Evolutionary conservation across 148 eudicot genomes (phyloP), one percentile per base, ranked within the genome.

Genomic region (Diospyros kaki): DNA sequence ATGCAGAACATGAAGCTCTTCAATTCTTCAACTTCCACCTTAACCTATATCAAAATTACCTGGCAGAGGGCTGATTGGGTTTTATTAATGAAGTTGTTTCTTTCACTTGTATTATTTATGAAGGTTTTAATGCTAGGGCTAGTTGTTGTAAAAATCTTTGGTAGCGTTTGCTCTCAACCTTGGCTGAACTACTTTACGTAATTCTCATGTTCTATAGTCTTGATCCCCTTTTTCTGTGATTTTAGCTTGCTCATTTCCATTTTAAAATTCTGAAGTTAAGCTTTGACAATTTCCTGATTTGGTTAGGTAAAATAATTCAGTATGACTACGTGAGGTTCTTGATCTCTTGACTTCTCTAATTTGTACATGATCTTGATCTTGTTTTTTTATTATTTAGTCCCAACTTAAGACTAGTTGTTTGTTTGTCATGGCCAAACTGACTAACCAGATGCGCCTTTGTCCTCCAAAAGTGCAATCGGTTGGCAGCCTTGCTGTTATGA

Each of bases 401-500:
- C 11, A 5, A 68, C 2, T 48, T 2, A 66, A 66, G 2, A 41
- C 51, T 11, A 51, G 17, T 50, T 73, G 10, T 38, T 40, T 51
- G 52, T 48, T 8, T 48, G 12, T 15, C 46, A 4, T 46, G 4
- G 44, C 28, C 48, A 59, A 18, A 59, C n/a, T 10, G 12, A 71
- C 70, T 64, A 77, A 64, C 2, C 8, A 45, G 54, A 17, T 71
- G 70, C 51, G 17, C 52, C 18, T 53, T 3, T 4, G 53, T 65
- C 64, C 68, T 64, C 75, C 64, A 54, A 77, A 55, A 72, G 40
- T 61, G 66, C 66, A 74, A 61, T 62, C 68, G 62, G 59, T 51
- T 51, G 59, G 69, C 77, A 79, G 77, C 81, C 66, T 79, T 79
- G 73, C 81, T 59, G 69, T 79, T 73, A 73, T 53, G 55, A 38